Evolutionary conservation across 2,329 filamentous ascomycete species (phyloP).

Genomic region (Epicoccum sorghinum): DNA sequence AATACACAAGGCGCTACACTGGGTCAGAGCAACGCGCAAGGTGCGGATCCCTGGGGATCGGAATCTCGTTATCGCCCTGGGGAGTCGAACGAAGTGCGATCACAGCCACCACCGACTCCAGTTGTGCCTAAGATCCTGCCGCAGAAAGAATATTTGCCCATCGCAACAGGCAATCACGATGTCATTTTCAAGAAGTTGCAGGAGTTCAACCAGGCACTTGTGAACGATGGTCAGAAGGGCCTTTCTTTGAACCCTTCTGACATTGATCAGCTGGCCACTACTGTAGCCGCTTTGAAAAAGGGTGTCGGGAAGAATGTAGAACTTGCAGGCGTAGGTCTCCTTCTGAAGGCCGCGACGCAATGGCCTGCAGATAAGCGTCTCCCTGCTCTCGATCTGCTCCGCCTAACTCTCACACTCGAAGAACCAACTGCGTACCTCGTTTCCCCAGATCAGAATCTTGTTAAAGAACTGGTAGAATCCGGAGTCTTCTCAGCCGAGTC

Average conservation of each 20-base stretch:
- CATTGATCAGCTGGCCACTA: constrained; percentile 64
- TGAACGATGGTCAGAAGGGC: constrained; percentile 74
- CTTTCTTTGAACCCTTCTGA: constrained; percentile 76
- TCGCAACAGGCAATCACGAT: constrained; percentile 72
- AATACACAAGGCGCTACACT: constrained; percentile 88
- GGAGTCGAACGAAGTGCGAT: constrained; percentile 54
- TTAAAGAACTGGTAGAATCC: constrained; percentile 64
- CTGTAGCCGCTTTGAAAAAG: constrained; percentile 69
- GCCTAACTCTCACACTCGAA: constrained; percentile 75
- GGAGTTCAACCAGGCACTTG: constrained; percentile 75
- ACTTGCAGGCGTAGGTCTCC: constrained; percentile 63
- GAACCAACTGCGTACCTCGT: constrained; percentile 67
- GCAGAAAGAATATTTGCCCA: constrained; percentile 78
- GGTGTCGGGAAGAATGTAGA: constrained; percentile 47
- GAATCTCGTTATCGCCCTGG: constrained; percentile 81
- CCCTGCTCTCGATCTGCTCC: constrained; percentile 83
- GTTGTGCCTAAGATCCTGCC: constrained; percentile 69
- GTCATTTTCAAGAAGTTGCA: constrained; percentile 78
- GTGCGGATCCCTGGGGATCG: constrained; percentile 76
- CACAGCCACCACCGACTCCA: constrained; percentile 42
- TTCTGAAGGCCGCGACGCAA: constrained; percentile 73
- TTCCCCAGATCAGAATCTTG: constrained; percentile 61
- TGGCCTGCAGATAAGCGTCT: constrained; percentile 86
- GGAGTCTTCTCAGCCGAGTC: constrained; percentile 64
- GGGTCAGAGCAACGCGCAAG: constrained; percentile 61